Percentiles rank a stretch among this genome's conserved stretches.
Evolutionary conservation across 768 basidiomycete genomes (phyloP).

Genomic region (Psilocybe cubensis): DNA sequence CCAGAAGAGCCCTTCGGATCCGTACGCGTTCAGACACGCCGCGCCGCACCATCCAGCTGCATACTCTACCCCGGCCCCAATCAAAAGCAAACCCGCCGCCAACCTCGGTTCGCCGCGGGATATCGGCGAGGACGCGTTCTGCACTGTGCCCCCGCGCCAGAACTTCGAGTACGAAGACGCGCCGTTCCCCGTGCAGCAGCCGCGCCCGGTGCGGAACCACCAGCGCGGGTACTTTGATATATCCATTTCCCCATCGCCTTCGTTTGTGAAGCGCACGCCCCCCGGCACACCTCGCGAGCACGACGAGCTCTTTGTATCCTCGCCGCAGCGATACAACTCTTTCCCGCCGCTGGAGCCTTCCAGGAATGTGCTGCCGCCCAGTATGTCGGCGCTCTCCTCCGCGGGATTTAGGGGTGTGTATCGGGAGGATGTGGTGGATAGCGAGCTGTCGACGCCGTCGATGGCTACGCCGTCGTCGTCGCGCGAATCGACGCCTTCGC

Average conservation of each 20-base stretch:
- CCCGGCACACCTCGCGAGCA: slow-evolving; percentile 45
- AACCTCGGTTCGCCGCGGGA: slow-evolving; percentile 58
- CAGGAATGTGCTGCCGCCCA: neutral
- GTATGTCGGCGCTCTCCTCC: neutral
- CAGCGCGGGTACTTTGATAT: slow-evolving; percentile 60
- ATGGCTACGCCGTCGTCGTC: slow-evolving; percentile 46
- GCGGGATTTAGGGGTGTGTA: neutral
- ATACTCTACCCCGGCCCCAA: neutral
- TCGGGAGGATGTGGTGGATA: slow-evolving; percentile 17
- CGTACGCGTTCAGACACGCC: slow-evolving; percentile 17
- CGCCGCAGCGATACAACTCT: slow-evolving; percentile 39
- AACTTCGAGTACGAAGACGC: slow-evolving; percentile 21
- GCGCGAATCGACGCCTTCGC: slow-evolving; percentile 44
- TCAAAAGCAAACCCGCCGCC: slow-evolving; percentile 13
- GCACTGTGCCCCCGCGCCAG: slow-evolving; percentile 12
- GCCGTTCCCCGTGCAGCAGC: slow-evolving; percentile 30
- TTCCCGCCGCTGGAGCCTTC: slow-evolving; percentile 32
- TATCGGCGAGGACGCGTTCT: slow-evolving; percentile 32
- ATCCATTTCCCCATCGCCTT: slow-evolving; percentile 21
- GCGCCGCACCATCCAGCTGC: neutral
- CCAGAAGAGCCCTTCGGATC: slow-evolving; percentile 19
- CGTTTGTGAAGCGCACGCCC: slow-evolving; percentile 46
- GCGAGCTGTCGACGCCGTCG: slow-evolving; percentile 50
- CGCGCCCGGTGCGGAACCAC: slow-evolving; percentile 48
- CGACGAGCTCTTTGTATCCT: slow-evolving; percentile 16